A percentile compares a stretch with the other conserved stretches of the same genome.
phyloP scores from a whole-genome alignment of 345 rosid genomes.

The Iberis pinnata region DNA sequence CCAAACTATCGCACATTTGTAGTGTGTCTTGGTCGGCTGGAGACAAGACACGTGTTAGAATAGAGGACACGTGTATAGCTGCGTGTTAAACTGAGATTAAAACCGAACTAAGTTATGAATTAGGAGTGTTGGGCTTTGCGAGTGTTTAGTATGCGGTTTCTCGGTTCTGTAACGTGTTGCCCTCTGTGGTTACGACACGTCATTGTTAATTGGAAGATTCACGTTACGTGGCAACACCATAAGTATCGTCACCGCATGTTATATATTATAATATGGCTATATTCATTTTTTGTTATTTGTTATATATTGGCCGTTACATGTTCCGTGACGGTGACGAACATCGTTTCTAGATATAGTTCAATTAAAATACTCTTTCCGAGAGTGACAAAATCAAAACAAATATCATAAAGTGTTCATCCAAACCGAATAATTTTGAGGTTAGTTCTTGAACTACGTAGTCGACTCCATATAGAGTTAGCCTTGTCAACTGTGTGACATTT shows the following conservation, averaged over 20 bases:
- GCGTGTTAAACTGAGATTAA: slow-evolving; percentile 23
- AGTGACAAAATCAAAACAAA: background rate
- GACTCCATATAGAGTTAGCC: background rate
- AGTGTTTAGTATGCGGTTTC: slow-evolving; percentile 20
- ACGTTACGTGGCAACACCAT: slow-evolving; percentile 20
- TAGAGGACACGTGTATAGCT: slow-evolving; percentile 18
- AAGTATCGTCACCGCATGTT: slow-evolving; percentile 21
- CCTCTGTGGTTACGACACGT: slow-evolving; percentile 26
- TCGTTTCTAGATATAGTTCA: no score
- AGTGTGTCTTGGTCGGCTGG: slow-evolving; percentile 29
- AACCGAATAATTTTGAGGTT: slow-evolving; percentile 2
- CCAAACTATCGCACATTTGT: slow-evolving; percentile 24
- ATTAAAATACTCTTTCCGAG: no score
- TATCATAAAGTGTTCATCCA: background rate
- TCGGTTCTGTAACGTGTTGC: slow-evolving; percentile 16
- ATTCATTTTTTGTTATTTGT: slow-evolving; percentile 2
- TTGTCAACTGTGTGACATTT: background rate
- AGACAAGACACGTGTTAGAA: slow-evolving; percentile 20
- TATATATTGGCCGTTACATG: slow-evolving; percentile 16
- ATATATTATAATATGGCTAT: background rate
- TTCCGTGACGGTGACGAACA: slow-evolving; percentile 10
- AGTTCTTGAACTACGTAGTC: background rate
- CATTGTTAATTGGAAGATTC: slow-evolving; percentile 5
- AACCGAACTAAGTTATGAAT: background rate
- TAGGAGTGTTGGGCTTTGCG: slow-evolving; percentile 11